Evolutionary conservation across 768 basidiomycete species (phyloP), one percentile per base, ranked within the genome.

Genomic region (Naganishia onofrii): DNA sequence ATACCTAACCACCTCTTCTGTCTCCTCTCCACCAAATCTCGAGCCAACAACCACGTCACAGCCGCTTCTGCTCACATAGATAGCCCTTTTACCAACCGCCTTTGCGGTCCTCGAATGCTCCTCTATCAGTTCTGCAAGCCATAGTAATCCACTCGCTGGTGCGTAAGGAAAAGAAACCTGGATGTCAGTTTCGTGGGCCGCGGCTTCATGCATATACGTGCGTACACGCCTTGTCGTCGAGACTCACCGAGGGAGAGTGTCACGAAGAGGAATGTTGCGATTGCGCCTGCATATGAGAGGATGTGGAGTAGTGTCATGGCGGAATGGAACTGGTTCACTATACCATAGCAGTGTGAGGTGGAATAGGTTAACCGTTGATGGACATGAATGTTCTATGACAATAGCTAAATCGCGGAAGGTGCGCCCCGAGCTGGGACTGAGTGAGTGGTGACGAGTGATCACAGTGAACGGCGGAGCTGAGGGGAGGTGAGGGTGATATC

Each of bases 81-180:
- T 92, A n/a, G 87, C 86, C 73, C 90, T 83, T 80, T 92, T 88
- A 0, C 96, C 96, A 28, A 92, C 78, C 0, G 82, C 74, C 82
- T 97, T 99, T 15, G 96, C 90, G 68, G 86, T 77, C 55, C 86
- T 86, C 15, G 92, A 88, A 79, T 95, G 89, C 78, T 98, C 95
- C 80, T 98, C 95, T 72, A 98, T 97, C 36, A 97, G 80, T 79
- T 98, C 95, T 1, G 94, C 93, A 36, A 95, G 83, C 84, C 95
- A 97, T 67, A 98, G 83, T 54, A 98, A 84, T 8, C 94, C 95
- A 81, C 91, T 94, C 58, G 95, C 95, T 95, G 78, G 15, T 56
- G 34, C n/a, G 1, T 72, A 60, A 69, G 76, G 51, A 72, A 73
- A 48, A 17, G 26, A 15, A 42, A 42, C 42, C 9, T 42, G 8